Conservation (phyloP, 306 rosid genomes). For the Amphicarpaea edgeworthii region DNA sequence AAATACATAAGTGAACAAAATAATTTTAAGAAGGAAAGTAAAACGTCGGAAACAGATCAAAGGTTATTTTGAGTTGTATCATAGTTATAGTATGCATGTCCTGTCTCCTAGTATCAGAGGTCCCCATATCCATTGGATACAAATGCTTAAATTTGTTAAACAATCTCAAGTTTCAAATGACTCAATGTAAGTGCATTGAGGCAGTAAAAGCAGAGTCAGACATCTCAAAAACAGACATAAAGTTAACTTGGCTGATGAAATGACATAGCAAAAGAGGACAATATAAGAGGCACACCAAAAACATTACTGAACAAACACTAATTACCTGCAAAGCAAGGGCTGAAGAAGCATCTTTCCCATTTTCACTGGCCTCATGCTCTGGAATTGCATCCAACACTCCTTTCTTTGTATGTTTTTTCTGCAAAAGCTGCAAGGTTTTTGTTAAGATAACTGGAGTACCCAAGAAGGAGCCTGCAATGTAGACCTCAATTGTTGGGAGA, state of each 20-base stretch:
- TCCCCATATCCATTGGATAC: not conserved
- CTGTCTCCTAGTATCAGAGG: not conserved
- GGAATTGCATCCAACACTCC: constrained; percentile 70
- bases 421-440: constrained; percentile 62
- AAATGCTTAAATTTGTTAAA: constrained; percentile 9
- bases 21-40: not conserved
- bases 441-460: constrained; percentile 81
- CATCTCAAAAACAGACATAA: constrained; percentile 20
- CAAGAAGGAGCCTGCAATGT: constrained; percentile 74
- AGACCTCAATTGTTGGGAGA: constrained; percentile 75
- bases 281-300: not conserved
- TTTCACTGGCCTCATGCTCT: constrained; percentile 66
- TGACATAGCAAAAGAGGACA: not conserved
- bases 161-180: constrained; percentile 29
- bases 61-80: not conserved
- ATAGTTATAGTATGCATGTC: constrained; percentile 3
- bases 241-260: constrained; percentile 22
- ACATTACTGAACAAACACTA: not conserved
- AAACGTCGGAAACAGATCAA: constrained; percentile 16
- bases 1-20: constrained; percentile 10
- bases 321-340: constrained; percentile 64
- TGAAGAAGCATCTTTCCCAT: constrained; percentile 52
- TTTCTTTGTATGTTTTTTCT: constrained; percentile 63
- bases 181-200: constrained; percentile 8
- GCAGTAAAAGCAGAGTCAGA: constrained; percentile 31